Percentiles rank a stretch among this genome's conserved stretches.
These are phyloP conservation scores for Clonostachys chloroleuca DNA, from an alignment of 2,329 filamentous ascomycete genomes.

Conservation along the genomic window DNA sequence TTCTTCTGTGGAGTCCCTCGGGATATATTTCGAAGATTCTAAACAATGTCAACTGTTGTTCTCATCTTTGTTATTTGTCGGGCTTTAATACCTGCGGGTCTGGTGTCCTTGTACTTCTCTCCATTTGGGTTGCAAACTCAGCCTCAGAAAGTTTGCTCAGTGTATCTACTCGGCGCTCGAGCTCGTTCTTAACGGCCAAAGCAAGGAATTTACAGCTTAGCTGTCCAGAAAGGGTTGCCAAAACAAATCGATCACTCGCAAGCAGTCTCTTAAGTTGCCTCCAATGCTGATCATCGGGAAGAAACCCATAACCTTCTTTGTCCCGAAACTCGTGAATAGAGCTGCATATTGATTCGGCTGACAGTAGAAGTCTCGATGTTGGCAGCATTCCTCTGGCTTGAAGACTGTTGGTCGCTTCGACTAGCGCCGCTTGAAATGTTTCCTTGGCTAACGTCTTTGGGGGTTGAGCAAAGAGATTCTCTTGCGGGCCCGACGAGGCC, in stretches of 20 bases:
- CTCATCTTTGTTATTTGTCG: not conserved
- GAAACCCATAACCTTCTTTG: conserved; percentile 11
- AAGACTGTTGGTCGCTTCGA: not conserved
- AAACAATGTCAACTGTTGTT: conserved; percentile 1
- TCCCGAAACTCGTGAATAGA: too few species aligned
- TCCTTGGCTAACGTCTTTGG: not conserved
- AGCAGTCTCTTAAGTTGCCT: conserved; percentile 18
- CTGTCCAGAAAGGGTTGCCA: conserved; percentile 16
- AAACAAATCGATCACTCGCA: conserved; percentile 19
- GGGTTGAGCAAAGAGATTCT: not conserved
- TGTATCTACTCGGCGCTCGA: conserved; percentile 15
- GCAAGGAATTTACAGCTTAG: conserved; percentile 19
- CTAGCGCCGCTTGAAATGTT: not conserved
- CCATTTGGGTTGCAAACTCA: conserved; percentile 15
- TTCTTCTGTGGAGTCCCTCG: conserved; percentile 9
- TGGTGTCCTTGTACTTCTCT: conserved; percentile 8
- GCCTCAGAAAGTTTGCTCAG: conserved; percentile 15
- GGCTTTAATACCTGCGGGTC: conserved; percentile 24
- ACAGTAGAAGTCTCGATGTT: too few species aligned
- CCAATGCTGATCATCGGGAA: conserved; percentile 28
- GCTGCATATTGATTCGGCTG: too few species aligned
- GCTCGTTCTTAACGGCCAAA: conserved; percentile 11
- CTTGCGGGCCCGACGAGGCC: not conserved
- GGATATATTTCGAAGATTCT: conserved; percentile 25
- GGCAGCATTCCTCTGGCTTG: too few species aligned